Evolutionary conservation across 2,329 filamentous ascomycete species (phyloP).

Genomic region (Microdochium bolleyi): DNA sequence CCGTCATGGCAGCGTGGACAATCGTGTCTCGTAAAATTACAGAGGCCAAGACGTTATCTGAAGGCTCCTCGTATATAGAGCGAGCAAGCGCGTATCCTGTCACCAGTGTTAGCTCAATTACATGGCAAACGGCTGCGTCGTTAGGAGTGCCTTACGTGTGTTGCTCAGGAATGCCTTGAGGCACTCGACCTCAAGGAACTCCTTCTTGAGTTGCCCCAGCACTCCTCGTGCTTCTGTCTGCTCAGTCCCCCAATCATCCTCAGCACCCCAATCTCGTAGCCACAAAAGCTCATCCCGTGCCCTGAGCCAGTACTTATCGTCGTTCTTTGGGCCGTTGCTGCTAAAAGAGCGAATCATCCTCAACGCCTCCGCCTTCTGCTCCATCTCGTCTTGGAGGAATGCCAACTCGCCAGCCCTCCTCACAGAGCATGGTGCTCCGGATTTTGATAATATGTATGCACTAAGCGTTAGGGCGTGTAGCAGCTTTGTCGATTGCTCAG

Average conservation of each 20-base stretch:
- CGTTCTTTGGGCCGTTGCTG: constrained; percentile 42
- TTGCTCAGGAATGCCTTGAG: constrained; percentile 59
- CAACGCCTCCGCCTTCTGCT: constrained; percentile 53
- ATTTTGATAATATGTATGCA: constrained; percentile 44
- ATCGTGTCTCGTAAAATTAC: constrained; percentile 51
- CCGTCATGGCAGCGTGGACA: constrained; percentile 54
- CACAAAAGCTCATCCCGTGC: constrained; percentile 61
- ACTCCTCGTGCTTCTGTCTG: constrained; percentile 35
- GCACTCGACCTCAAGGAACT: constrained; percentile 62
- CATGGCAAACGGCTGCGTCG: not conserved
- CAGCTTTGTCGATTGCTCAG: constrained; percentile 44
- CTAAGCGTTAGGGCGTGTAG: constrained; percentile 57
- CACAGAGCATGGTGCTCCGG: constrained; percentile 41
- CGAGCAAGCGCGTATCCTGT: constrained; percentile 55
- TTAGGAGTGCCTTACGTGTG: constrained; percentile 37
- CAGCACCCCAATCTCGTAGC: constrained; percentile 64
- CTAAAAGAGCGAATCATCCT: constrained; percentile 49
- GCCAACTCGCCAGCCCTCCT: constrained; percentile 53
- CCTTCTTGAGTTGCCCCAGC: constrained; percentile 50
- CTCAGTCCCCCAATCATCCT: constrained; percentile 24
- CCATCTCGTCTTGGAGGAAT: constrained; percentile 53
- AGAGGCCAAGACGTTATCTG: constrained; percentile 38
- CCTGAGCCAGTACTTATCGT: constrained; percentile 56
- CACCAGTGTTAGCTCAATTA: not conserved
- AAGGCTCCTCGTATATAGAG: constrained; percentile 50